These are phyloP conservation scores for Diplodia mutila DNA, from an alignment of 2,329 filamentous ascomycete genomes.

Conservation along the genomic window DNA sequence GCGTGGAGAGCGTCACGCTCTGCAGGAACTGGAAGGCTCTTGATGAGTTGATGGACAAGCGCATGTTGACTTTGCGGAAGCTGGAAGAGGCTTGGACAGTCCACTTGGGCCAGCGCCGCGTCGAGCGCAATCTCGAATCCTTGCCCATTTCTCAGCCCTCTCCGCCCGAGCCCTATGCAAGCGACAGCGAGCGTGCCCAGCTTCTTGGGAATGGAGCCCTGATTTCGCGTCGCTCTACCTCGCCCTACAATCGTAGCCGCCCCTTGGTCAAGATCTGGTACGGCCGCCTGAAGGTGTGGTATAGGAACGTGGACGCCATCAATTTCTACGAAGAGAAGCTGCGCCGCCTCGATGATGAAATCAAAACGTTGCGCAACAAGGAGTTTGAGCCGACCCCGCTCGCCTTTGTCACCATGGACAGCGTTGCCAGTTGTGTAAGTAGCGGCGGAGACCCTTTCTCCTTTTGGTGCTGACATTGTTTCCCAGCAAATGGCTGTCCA, in stretches of 20 bases:
- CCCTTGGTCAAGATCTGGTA: constrained; percentile 78
- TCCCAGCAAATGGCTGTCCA: constrained; percentile 86
- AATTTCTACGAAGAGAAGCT: constrained; percentile 92
- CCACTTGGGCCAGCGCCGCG: constrained; percentile 64
- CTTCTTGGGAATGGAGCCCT: constrained; percentile 54
- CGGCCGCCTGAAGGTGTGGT: constrained; percentile 73
- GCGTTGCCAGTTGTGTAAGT: constrained; percentile 70
- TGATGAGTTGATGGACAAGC: constrained; percentile 71
- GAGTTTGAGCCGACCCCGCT: constrained; percentile 78
- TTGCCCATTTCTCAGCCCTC: constrained; percentile 56
- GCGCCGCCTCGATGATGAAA: constrained; percentile 74
- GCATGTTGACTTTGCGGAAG: constrained; percentile 67
- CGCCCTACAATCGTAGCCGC: constrained; percentile 51
- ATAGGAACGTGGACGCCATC: constrained; percentile 81
- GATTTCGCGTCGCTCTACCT: neutral
- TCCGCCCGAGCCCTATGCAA: constrained; percentile 44
- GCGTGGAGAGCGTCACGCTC: constrained; percentile 83
- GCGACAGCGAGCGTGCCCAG: constrained; percentile 58
- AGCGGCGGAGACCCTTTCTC: neutral
- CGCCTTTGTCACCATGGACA: constrained; percentile 97
- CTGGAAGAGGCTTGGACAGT: constrained; percentile 85
- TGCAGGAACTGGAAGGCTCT: constrained; percentile 86
- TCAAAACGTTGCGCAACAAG: constrained; percentile 70
- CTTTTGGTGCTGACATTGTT: neutral
- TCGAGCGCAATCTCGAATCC: constrained; percentile 52